Conservation (phyloP, 805 yeast species). For the Candida succiphila region DNA sequence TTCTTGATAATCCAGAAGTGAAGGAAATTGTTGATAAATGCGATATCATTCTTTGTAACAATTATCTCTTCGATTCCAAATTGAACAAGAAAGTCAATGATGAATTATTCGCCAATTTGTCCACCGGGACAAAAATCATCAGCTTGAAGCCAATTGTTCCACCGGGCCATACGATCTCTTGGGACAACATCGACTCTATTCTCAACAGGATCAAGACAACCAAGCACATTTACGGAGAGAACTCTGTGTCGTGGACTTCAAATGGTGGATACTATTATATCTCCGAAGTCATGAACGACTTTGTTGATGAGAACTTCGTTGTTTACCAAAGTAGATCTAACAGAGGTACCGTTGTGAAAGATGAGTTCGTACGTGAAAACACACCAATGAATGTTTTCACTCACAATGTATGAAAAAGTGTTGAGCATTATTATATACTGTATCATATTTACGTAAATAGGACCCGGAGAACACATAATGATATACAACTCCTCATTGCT, state of each 20-base stretch:
- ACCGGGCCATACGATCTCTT: constrained; percentile 57
- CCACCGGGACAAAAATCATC: constrained; percentile 69
- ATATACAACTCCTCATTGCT: neutral
- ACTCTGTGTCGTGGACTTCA: constrained; percentile 85
- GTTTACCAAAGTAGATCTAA: constrained; percentile 17
- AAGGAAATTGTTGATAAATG: constrained; percentile 43
- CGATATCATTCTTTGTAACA: constrained; percentile 71
- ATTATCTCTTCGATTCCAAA: constrained; percentile 72
- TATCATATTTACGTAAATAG: neutral
- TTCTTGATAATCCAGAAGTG: constrained; percentile 56
- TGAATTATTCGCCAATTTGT: constrained; percentile 49
- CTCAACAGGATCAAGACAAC: constrained; percentile 58
- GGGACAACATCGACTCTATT: constrained; percentile 42
- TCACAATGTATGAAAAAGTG: constrained; percentile 18
- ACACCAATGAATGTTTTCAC: constrained; percentile 23
- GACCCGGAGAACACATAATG: neutral
- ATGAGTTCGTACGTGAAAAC: constrained; percentile 9
- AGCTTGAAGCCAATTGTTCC: constrained; percentile 75
- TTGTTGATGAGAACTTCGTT: constrained; percentile 23
- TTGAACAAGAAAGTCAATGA: constrained; percentile 58
- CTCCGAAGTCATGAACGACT: constrained; percentile 43
- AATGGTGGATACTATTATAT: constrained; percentile 75
- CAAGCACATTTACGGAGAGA: constrained; percentile 50
- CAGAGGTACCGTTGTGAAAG: constrained; percentile 5
- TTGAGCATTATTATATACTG: neutral